phyloP scores from a whole-genome alignment of 306 rosid genomes.

The Trichosanthes cucumerina region DNA sequence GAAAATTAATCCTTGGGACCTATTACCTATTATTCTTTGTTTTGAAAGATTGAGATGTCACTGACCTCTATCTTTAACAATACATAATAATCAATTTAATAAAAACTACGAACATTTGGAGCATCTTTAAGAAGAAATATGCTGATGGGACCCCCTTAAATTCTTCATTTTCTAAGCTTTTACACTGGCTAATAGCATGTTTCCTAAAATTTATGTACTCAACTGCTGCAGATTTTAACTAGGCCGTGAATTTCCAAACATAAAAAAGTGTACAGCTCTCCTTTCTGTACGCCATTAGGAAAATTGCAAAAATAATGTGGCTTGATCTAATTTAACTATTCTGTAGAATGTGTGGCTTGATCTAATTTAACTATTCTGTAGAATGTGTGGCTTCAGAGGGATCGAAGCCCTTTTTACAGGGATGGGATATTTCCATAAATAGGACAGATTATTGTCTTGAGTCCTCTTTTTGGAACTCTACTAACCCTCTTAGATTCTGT shows the following conservation, averaged over 20 bases:
- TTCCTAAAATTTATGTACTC: neutral
- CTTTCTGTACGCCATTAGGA: neutral
- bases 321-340: neutral
- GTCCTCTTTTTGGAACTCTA: neutral
- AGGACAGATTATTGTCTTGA: neutral
- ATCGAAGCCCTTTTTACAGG: neutral
- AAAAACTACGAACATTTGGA: neutral
- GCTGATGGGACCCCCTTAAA: neutral
- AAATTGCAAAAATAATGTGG: neutral
- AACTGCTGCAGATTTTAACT: neutral
- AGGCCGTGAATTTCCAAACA: neutral
- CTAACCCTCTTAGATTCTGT: neutral
- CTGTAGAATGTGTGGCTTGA: neutral
- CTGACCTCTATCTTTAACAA: neutral
- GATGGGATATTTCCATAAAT: neutral
- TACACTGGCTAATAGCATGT: neutral
- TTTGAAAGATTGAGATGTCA: neutral
- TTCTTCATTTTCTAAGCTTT: neutral
- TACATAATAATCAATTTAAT: neutral
- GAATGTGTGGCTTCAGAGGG: neutral
- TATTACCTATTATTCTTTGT: neutral
- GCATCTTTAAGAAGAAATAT: neutral
- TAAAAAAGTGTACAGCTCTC: neutral
- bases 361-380: neutral
- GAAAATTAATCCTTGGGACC: neutral